These are phyloP conservation scores for Macadamia integrifolia DNA, from an alignment of 164 flowering plant genomes.

Conservation along the genomic window DNA sequence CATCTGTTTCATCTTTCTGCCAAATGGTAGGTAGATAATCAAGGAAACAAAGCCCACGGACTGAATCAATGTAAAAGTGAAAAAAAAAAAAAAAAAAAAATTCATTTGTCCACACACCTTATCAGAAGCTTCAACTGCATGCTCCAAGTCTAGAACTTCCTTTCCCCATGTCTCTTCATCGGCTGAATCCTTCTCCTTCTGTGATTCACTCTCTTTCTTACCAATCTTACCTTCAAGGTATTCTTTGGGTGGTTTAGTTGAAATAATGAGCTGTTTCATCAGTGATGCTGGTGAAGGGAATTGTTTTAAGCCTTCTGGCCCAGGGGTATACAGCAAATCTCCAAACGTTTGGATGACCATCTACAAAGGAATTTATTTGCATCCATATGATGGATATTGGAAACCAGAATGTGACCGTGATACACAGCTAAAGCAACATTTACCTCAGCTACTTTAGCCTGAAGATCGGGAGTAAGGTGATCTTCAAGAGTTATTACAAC, in stretches of 20 bases:
- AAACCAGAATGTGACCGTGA: background rate
- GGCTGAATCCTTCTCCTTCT: slow-evolving; percentile 25
- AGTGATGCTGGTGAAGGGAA: slow-evolving; percentile 43
- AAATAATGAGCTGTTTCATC: slow-evolving; percentile 27
- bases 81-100: no score
- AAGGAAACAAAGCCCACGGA: background rate
- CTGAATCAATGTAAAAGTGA: background rate
- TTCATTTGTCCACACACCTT: slow-evolving; percentile 23
- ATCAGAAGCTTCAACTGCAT: slow-evolving; percentile 11
- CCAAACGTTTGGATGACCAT: slow-evolving; percentile 37
- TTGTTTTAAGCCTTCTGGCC: slow-evolving; percentile 24
- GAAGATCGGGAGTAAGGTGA: slow-evolving; percentile 42
- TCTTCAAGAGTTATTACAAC: slow-evolving; percentile 43
- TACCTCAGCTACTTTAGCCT: slow-evolving; percentile 41
- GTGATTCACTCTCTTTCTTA: slow-evolving; percentile 18
- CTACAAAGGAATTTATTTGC: slow-evolving; percentile 18
- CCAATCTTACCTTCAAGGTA: slow-evolving; percentile 26
- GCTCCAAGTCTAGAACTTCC: slow-evolving; percentile 28
- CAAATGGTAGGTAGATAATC: slow-evolving; percentile 1
- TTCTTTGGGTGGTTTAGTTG: slow-evolving; percentile 46
- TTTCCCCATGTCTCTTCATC: slow-evolving; percentile 40
- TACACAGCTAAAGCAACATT: slow-evolving; percentile 2
- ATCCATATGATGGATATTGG: background rate
- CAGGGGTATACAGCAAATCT: slow-evolving; percentile 25
- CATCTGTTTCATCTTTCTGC: slow-evolving; percentile 16